phyloP scores from a whole-genome alignment of 306 rosid genomes.

The Begonia fuchsioides region DNA sequence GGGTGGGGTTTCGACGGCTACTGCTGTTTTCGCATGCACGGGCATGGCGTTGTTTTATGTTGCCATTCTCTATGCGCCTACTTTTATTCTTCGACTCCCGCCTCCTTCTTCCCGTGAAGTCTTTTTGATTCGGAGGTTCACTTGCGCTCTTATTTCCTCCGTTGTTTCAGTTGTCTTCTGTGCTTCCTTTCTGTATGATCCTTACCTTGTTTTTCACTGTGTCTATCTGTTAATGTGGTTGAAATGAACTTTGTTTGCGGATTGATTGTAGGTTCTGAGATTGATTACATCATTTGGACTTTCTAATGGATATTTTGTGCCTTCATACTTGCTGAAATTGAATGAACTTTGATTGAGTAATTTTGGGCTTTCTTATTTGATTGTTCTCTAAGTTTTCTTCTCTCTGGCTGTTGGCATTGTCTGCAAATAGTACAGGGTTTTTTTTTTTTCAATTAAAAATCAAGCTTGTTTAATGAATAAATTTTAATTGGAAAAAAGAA shows the following conservation, averaged over 20 bases:
- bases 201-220: neutral
- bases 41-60: constrained; percentile 64
- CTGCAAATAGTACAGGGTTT: too few species aligned
- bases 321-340: neutral
- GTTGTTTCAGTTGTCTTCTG: constrained; percentile 36
- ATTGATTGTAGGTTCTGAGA: neutral
- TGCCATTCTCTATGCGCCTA: constrained; percentile 62
- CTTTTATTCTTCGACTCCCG: constrained; percentile 59
- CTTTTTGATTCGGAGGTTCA: constrained; percentile 66
- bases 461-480: too few species aligned
- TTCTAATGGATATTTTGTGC: neutral
- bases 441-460: too few species aligned
- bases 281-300: neutral
- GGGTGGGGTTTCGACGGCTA: constrained; percentile 22
- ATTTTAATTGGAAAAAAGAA: too few species aligned
- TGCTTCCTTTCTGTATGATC: constrained; percentile 50
- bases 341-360: neutral
- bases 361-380: neutral
- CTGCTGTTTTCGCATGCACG: constrained; percentile 34
- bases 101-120: constrained; percentile 49
- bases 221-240: too few species aligned
- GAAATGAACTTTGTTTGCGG: neutral
- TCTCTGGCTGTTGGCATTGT: too few species aligned
- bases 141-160: constrained; percentile 56
- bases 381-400: too few species aligned